Evolutionary conservation across 805 yeast genomes (phyloP).

Genomic region (Metschnikowia reukaufii): DNA sequence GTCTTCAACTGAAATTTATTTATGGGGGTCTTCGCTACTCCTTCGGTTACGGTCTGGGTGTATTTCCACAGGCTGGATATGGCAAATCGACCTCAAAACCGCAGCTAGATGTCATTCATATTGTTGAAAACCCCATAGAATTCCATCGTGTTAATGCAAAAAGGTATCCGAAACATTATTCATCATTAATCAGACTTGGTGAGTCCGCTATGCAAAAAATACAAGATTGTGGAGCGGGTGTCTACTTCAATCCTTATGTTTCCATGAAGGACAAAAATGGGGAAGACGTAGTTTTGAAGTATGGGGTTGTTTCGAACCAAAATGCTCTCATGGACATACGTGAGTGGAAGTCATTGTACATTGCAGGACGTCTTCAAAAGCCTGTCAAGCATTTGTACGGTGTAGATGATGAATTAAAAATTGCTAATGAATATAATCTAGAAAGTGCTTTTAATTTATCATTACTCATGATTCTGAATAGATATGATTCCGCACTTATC

Average conservation of each 20-base stretch:
- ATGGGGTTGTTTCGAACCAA: slow-evolving; percentile 76
- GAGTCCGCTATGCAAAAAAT: slow-evolving; percentile 43
- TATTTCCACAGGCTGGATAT: slow-evolving; percentile 65
- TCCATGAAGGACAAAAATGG: slow-evolving; percentile 47
- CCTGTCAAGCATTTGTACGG: slow-evolving; percentile 79
- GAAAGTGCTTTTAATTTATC: slow-evolving; percentile 75
- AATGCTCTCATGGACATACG: slow-evolving; percentile 64
- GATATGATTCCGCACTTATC: slow-evolving; percentile 29
- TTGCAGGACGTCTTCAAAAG: slow-evolving; percentile 92
- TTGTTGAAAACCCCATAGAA: slow-evolving; percentile 68
- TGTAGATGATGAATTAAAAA: slow-evolving; percentile 49
- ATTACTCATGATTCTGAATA: slow-evolving; percentile 55
- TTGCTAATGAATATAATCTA: slow-evolving; percentile 73
- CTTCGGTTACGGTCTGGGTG: slow-evolving; percentile 95
- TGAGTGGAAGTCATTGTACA: slow-evolving; percentile 83
- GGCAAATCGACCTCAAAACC: slow-evolving; percentile 41
- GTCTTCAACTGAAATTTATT: slow-evolving; percentile 11
- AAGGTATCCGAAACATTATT: slow-evolving; percentile 75
- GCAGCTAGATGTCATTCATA: slow-evolving; percentile 84
- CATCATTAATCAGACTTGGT: slow-evolving; percentile 53
- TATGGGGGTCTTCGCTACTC: slow-evolving; percentile 71
- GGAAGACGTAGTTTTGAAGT: slow-evolving; percentile 56
- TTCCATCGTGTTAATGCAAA: slow-evolving; percentile 77
- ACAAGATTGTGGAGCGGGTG: slow-evolving; percentile 80
- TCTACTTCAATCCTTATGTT: slow-evolving; percentile 91